Base-by-base conservation (phyloP, 352 stramenopile species). In the Globisporangium perplexum region DNA sequence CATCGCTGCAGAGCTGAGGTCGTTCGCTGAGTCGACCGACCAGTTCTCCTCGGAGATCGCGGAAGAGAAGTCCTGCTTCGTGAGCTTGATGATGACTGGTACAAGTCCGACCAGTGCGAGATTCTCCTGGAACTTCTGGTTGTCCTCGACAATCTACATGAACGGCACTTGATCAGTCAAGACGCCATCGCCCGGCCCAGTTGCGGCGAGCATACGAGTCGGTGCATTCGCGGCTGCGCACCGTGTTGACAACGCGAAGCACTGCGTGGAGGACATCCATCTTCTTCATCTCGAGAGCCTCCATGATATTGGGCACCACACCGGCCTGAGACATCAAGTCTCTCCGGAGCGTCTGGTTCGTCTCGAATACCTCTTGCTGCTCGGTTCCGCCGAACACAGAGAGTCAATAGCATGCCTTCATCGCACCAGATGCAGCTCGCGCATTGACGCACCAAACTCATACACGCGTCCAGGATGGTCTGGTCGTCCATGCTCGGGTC, bases 241-340 rank as follows among this genome's bases (percentile, higher is more conserved):
- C 80, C 64, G 84, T 86, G 51, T 96, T 96, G 41, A 96, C 77
- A 36, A 97, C 83, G 28, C 78, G 65, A 20, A 97, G 76, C 7
- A 97, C 85, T 5, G 85, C 83, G 50, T 88, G 74, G 6, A 96
- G 42, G 2, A 96, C 84, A 31, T 94, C 77, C 46, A 90, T 77
- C 47, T 93, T 93, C 60, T 94, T 96, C 72, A 95, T 93, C 60
- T 97, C 89, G 6, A 97, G 69, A 4, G 90, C 86, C 53, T 97
- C 89, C 88, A 97, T 96, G 53, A 97, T 92, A 48, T 93, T 96
- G 0, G 89, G 89, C 46, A 96, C 86, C 1, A 97, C 86, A 23
- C 89, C 88, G n/a, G 90, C 77, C 47, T 96, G 83, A 6, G 88
- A 96, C 72, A 96, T 91, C 35, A 97, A 62, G 50, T 96, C 85